Evolutionary conservation across 23 red algal genomes (phyloP), one percentile per base, ranked within the genome.

Genomic region (Agarophyton chilense): DNA sequence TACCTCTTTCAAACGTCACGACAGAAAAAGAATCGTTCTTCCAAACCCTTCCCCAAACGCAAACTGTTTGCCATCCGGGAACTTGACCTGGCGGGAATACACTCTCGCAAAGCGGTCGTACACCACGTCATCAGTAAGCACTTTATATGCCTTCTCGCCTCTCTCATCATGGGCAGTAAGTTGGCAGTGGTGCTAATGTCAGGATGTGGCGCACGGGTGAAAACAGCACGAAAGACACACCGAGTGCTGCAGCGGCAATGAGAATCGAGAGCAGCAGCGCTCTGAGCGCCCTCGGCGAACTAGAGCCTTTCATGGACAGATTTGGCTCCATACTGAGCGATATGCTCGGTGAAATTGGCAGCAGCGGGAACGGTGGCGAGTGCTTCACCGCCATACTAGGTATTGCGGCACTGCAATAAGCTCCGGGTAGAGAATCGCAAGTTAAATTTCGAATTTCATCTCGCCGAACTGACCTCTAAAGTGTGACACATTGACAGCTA

Each of bases 21-120:
- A 86, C 91, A 5, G 63, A 50, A 53, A 94, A 94, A 0, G 91
- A 94, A 57, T 86, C 82, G 46, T 86, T 86, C 51, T 72, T 41
- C 91, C 91, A 94, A 2, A 94, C 91, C 12, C 91, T 64, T 3
- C 91, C 91, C 51, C 81, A 25, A 78, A 94, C 32, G 56, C 36
- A 21, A 82, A 68, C 33, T 54, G 52, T 41, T 76, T 46, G 26
- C 67, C 80, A 21, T 85, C 57, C 4, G 91, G 91, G 21, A 86
- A 80, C 47, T 21, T 51, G 22, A 94, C 56, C 39, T 65, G 33
- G 2, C 91, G 91, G 45, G 68, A 75, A 70, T 86, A 94, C 42
- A 94, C 73, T 36, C 91, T 79, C 2, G 91, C 79, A 61, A 87
- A 94, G 32, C 91, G 91, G 24, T 58, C 67, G 52, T 86, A 94